Percentiles rank a stretch among this genome's conserved stretches.
Conservation (phyloP, 176 grass and related monocot genomes). For the Aegilops longissima region DNA sequence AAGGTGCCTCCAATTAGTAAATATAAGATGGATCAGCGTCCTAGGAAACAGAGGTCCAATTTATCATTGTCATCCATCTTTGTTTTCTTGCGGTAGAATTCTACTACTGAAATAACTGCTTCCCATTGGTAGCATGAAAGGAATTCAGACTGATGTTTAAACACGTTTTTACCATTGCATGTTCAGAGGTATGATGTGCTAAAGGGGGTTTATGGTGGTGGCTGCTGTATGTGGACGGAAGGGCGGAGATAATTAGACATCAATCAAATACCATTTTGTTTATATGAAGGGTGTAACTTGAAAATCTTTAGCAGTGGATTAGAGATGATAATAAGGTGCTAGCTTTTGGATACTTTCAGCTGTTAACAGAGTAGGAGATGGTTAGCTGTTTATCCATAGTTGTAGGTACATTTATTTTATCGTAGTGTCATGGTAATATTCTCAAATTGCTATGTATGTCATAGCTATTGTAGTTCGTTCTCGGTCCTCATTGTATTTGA, state of each 20-base stretch:
- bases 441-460: not conserved
- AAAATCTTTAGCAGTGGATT: not conserved
- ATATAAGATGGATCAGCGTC: no score
- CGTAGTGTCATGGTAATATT: not conserved
- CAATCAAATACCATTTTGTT: not conserved
- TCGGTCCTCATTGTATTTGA: not conserved
- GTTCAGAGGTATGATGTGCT: not conserved
- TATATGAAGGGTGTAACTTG: not conserved
- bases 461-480: not conserved
- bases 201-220: not conserved
- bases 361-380: not conserved
- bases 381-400: conserved; percentile 1
- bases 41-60: no score
- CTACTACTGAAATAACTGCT: no score
- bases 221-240: not conserved
- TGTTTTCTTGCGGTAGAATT: no score
- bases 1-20: no score
- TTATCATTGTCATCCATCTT: no score
- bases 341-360: not conserved
- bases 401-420: not conserved
- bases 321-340: not conserved
- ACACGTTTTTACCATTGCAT: no score
- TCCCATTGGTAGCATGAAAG: no score
- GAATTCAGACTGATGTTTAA: no score
- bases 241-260: not conserved